A percentile compares a stretch with the other conserved stretches of the same genome.
Evolutionary conservation across 1,139 yeast genomes (phyloP).

Genomic region (Kodamaea sp.): DNA sequence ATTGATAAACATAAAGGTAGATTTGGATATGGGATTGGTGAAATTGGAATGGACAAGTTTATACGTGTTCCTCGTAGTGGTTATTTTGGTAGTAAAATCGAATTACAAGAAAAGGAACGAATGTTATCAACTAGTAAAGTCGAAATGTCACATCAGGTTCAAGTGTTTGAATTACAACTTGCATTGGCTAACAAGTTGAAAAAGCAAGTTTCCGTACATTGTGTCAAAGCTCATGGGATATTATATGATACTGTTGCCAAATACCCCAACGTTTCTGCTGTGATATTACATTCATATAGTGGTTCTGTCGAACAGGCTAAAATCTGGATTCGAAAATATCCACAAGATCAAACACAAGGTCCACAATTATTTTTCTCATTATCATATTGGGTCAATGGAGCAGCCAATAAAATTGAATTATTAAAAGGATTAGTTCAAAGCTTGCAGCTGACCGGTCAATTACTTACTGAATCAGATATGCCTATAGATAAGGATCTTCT

Average conservation of each 20-base stretch:
- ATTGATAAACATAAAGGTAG: conserved; percentile 22
- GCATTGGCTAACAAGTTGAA: conserved; percentile 46
- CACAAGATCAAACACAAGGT: conserved; percentile 9
- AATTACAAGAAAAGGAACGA: conserved; percentile 1
- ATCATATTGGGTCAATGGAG: conserved; percentile 58
- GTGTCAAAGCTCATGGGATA: conserved; percentile 73
- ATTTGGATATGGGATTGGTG: conserved; percentile 58
- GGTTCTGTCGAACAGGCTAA: conserved; percentile 70
- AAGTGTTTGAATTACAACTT: conserved; percentile 50
- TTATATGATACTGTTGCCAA: conserved; percentile 44
- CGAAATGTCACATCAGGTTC: conserved; percentile 58
- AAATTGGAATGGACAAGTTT: conserved; percentile 79
- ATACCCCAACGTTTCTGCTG: conserved; percentile 23
- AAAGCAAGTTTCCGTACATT: conserved; percentile 71
- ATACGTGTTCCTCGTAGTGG: conserved; percentile 67
- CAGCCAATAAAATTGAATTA: conserved; percentile 17
- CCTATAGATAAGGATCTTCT: conserved; percentile 27
- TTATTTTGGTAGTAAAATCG: conserved; percentile 36
- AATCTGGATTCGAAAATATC: conserved; percentile 44
- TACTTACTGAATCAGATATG: conserved; percentile 39
- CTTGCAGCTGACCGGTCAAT: conserved; percentile 20
- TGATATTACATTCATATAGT: conserved; percentile 81
- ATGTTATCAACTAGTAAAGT: conserved; percentile 49
- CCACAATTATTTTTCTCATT: conserved; percentile 49
- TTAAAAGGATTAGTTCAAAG: conserved; percentile 24